Base-by-base conservation (phyloP, 2,329 filamentous ascomycete species). In the Ophiosphaerella narmari region DNA sequence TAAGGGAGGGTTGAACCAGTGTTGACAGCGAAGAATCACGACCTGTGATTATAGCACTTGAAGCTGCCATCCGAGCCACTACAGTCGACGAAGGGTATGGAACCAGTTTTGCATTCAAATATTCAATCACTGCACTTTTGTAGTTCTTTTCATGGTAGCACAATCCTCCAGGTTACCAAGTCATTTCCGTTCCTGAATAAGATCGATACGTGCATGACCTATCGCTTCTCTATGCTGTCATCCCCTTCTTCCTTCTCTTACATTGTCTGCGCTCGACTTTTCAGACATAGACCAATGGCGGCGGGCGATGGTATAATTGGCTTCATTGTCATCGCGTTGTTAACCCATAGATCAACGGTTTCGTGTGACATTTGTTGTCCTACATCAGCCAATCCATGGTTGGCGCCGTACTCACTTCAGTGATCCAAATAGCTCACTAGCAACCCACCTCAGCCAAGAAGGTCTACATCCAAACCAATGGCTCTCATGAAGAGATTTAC, bases 401-500 rank as follows among this genome's bases (percentile, higher is more conserved):
- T 13, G 39, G 32, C 26, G 41, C 39, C 29, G 39, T 21, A 38
- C 48, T 36, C 23, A 23, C 37, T 29, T 24, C 16, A 31, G 23
- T 42, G 34, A 26, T 43, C 44, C 39, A 53, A 38, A 14, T 26
- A 26, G 18, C 33, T 35, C 37, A 16, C 37, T 11, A 5, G 46
- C 13, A 5, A 21, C 16, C n/a, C 9, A n/a, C 31, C 52, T 79
- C 76, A 86, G 61, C 82, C 82, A 57, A 87, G 78, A 63, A 87
- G 73, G 59, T 97, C 94, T 43, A 99, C 94, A 77, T 99, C 94
- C 70, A 99, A 82, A n/a, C 94, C 94, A 74, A 99, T 97, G 48
- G 93, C 94, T 67, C 91, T 88, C 92, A 99, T 97, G 74, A 99
- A 99, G 48, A 99, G 78, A 72, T 99, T 99, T 61, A 99, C 94